Conservation (phyloP, 805 yeast species). For the Starmerella riodocensis region DNA sequence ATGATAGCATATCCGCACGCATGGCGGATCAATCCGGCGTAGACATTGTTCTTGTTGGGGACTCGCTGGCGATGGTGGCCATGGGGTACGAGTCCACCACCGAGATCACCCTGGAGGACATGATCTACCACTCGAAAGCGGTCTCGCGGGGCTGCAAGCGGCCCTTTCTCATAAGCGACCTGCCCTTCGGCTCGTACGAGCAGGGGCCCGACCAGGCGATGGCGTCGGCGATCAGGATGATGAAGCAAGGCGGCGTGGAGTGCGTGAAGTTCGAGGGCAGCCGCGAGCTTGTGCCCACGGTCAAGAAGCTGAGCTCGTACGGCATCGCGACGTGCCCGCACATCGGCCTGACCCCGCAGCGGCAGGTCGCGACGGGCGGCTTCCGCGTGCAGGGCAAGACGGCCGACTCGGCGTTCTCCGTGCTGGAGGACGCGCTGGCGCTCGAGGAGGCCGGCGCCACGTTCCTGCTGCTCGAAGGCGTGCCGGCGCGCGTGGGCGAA, state of each 20-base stretch:
- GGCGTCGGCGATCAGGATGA: constrained; percentile 40
- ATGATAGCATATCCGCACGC: constrained; percentile 66
- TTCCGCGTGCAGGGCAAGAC: constrained; percentile 72
- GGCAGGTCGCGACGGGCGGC: constrained; percentile 67
- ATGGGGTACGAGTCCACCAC: constrained; percentile 60
- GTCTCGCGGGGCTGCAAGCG: constrained; percentile 56
- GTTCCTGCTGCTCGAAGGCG: constrained; percentile 65
- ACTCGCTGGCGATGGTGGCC: constrained; percentile 84
- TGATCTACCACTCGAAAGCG: constrained; percentile 60
- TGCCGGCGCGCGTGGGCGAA: constrained; percentile 61
- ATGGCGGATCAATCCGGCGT: constrained; percentile 53
- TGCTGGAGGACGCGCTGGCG: constrained; percentile 54
- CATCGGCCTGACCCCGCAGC: constrained; percentile 85
- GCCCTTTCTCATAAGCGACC: constrained; percentile 65
- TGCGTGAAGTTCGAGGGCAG: constrained; percentile 85
- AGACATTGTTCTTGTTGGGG: constrained; percentile 74
- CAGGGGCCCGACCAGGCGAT: constrained; percentile 48
- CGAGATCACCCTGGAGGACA: constrained; percentile 62
- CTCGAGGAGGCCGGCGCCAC: constrained; percentile 69
- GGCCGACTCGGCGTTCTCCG: constrained; percentile 38
- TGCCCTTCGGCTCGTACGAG: constrained; percentile 85
- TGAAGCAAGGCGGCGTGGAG: constrained; percentile 44
- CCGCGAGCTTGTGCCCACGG: constrained; percentile 38
- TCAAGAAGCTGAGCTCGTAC: constrained; percentile 41
- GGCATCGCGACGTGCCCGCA: constrained; percentile 91